phyloP scores from a whole-genome alignment of 1,284 basidiomycete genomes.

The Trichosporon asahii region DNA sequence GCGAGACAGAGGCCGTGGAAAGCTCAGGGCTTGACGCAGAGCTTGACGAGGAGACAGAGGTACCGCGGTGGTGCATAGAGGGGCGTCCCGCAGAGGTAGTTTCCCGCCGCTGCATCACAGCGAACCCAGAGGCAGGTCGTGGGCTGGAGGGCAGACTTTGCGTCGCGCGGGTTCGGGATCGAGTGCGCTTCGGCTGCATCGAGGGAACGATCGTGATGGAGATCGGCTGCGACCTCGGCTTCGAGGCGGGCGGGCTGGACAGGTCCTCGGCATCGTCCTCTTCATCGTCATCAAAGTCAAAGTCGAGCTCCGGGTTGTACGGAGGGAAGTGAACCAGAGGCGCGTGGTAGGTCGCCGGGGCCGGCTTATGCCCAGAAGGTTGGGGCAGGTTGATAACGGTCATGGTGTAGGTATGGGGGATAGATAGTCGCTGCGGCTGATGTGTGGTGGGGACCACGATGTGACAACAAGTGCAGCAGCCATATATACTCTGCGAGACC shows the following conservation, averaged over 20 bases:
- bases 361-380: not conserved
- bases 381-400: slow-evolving; percentile 2
- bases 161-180: not conserved
- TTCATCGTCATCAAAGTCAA: not conserved
- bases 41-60: not conserved
- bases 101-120: not conserved
- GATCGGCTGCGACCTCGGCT: not conserved
- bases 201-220: not conserved
- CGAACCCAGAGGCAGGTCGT: not conserved
- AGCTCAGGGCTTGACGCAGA: not conserved
- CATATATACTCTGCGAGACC: not conserved
- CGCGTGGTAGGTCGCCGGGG: slow-evolving; percentile 1
- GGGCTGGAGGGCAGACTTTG: slow-evolving; percentile 1
- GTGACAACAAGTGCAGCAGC: not conserved
- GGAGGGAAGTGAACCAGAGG: slow-evolving; percentile 1
- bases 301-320: not conserved
- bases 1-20: not conserved
- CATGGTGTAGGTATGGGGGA: not conserved
- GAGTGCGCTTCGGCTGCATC: not conserved
- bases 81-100: not conserved
- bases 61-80: not conserved
- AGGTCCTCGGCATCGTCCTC: not conserved
- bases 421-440: not conserved
- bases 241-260: not conserved
- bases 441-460: not conserved